Evolutionary conservation across 306 rosid genomes (phyloP).

Genomic region (Sphenostylis stenocarpa): DNA sequence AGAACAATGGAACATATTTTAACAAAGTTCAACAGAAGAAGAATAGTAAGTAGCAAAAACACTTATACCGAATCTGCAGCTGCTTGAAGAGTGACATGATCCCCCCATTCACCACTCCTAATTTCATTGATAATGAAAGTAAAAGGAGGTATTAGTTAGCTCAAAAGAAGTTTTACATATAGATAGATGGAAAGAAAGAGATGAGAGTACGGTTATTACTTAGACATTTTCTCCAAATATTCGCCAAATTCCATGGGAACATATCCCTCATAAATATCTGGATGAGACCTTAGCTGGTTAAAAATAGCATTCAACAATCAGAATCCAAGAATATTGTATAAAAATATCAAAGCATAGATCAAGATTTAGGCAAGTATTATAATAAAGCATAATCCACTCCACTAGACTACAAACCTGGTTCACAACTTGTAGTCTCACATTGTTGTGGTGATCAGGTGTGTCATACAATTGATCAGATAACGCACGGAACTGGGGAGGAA

Average conservation of each 20-base stretch:
- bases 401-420: constrained; percentile 58
- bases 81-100: constrained; percentile 91
- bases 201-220: constrained; percentile 35
- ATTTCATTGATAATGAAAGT: constrained; percentile 35
- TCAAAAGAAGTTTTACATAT: constrained; percentile 1
- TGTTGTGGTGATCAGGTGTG: constrained; percentile 61
- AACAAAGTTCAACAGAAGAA: background rate
- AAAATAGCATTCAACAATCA: constrained; percentile 32
- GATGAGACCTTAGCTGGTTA: constrained; percentile 71
- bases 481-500: constrained; percentile 68
- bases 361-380: constrained; percentile 15
- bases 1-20: background rate
- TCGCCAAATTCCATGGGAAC: constrained; percentile 83
- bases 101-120: constrained; percentile 96
- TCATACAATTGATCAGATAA: constrained; percentile 75
- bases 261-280: constrained; percentile 81
- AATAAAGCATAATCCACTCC: constrained; percentile 6
- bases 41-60: constrained; percentile 22
- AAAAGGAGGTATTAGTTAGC: constrained; percentile 16
- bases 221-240: constrained; percentile 76
- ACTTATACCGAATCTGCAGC: constrained; percentile 74
- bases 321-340: constrained; percentile 28
- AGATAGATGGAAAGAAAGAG: background rate
- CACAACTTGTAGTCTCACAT: constrained; percentile 64
- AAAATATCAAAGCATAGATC: background rate